A percentile compares a stretch with the other conserved stretches of the same genome.
Evolutionary conservation across 164 flowering plant genomes (phyloP).

Genomic region (Euptelea pleiosperma): DNA sequence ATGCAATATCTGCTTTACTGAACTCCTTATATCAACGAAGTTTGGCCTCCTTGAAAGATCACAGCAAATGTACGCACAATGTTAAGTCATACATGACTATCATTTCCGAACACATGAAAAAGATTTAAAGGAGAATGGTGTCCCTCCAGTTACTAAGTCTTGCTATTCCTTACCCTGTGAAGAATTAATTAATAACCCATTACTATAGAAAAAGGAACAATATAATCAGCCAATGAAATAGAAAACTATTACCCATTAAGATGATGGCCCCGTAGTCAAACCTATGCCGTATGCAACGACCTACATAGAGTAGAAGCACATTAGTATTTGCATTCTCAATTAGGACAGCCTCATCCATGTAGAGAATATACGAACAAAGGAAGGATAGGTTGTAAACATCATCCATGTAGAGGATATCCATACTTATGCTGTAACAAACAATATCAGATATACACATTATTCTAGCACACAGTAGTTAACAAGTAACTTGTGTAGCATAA

Average conservation of each 20-base stretch:
- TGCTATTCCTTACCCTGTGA: no score
- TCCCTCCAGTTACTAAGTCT: no score
- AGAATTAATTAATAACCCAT: no score
- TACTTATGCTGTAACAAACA: no score
- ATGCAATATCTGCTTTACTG: no score
- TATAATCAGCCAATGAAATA: not conserved
- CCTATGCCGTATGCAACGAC: constrained; percentile 88
- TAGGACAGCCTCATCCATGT: not conserved
- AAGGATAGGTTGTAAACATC: not conserved
- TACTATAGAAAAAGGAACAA: constrained; percentile 1
- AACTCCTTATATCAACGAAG: not conserved
- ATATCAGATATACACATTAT: no score
- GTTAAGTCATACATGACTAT: no score
- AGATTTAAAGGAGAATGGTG: no score
- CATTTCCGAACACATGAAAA: no score
- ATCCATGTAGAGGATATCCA: not conserved
- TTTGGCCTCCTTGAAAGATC: not conserved
- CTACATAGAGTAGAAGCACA: constrained; percentile 35
- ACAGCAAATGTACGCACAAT: not conserved
- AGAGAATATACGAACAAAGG: not conserved
- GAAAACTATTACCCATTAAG: constrained; percentile 57
- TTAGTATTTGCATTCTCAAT: constrained; percentile 7
- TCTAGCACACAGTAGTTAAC: no score
- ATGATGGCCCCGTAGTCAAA: constrained; percentile 94
- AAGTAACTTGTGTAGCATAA: no score